Evolutionary conservation across 2,329 filamentous ascomycete genomes (phyloP), one percentile per base, ranked within the genome.

Genomic region (Penicillium nordicum): DNA sequence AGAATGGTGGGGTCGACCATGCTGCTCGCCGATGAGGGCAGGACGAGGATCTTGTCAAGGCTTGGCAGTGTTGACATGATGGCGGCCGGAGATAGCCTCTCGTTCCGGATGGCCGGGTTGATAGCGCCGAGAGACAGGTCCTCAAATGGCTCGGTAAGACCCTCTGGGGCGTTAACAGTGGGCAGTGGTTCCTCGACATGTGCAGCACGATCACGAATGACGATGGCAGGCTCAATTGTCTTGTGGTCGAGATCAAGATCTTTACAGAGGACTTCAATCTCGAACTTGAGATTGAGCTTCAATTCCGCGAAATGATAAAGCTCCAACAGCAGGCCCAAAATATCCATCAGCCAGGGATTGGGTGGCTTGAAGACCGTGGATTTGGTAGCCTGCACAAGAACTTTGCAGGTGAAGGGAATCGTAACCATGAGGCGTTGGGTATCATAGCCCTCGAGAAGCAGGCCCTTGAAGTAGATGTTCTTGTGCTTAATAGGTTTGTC

Each of bases 261-360:
- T 71, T 95, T 95, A 79, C 92, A 99, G 25, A 99, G 82, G 27
- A 99, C 92, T 74, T 99, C 94, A 56, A 99, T 97, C 74, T 99
- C 94, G 66, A 99, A 99, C 68, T 97, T 99, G 50, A 96, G 86
- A 65, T 97, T 97, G 37, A 99, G 83, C 73, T 97, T 97, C 54
- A 99, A 79, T 66, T 97, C 93, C 14, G 90, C 91, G 67, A 89
- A 89, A 68, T 96, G 88, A 69, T 99, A 99, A 4, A 99, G 82
- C 69, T 99, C 95, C 66, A 96, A 90, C 36, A 99, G 82, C 8
- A 97, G 80, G 61, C 90, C 85, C 53, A 99, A 85, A 52, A 99
- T 94, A 67, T 99, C 94, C 89, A 97, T 96, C 43, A 97, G 75
- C 94, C 94, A 99, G 1, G 94, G 94, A 67, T 99, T 99, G 1